Conservation (phyloP, 805 yeast species). For the Starmerella scarabaei region DNA sequence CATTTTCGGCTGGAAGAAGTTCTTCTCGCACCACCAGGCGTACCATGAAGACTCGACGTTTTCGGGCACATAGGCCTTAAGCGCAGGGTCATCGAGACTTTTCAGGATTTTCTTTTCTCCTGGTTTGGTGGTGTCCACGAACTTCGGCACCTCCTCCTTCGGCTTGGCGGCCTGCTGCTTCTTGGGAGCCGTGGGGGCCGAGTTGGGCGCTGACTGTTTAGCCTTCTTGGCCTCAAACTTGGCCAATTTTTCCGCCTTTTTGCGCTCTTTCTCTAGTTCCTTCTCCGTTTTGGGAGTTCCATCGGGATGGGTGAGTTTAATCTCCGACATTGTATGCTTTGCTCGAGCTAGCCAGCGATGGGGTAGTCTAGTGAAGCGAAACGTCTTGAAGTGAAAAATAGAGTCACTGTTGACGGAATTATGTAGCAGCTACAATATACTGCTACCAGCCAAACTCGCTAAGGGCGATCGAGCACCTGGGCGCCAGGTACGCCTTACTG, state of each 20-base stretch:
- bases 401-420: too few species aligned
- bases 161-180: constrained; percentile 47
- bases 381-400: neutral
- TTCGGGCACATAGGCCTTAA: constrained; percentile 85
- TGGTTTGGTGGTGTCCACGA: constrained; percentile 64
- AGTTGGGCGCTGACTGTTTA: constrained; percentile 35
- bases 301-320: constrained; percentile 9
- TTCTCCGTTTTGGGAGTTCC: constrained; percentile 50
- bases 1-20: constrained; percentile 78
- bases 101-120: constrained; percentile 86
- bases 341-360: neutral
- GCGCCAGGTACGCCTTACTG: too few species aligned
- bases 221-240: constrained; percentile 77
- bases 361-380: neutral
- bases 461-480: too few species aligned
- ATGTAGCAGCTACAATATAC: too few species aligned
- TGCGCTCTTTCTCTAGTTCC: constrained; percentile 73
- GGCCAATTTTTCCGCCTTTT: constrained; percentile 78
- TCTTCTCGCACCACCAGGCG: constrained; percentile 88
- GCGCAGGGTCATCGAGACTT: constrained; percentile 81
- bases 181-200: constrained; percentile 26
- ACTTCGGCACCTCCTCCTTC: constrained; percentile 71
- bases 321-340: constrained; percentile 2
- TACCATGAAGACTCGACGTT: constrained; percentile 96
- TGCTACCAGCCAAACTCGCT: too few species aligned